Conservation (phyloP, 371 early-diverging fungal genomes). For the Syncephalastrum monosporum region DNA sequence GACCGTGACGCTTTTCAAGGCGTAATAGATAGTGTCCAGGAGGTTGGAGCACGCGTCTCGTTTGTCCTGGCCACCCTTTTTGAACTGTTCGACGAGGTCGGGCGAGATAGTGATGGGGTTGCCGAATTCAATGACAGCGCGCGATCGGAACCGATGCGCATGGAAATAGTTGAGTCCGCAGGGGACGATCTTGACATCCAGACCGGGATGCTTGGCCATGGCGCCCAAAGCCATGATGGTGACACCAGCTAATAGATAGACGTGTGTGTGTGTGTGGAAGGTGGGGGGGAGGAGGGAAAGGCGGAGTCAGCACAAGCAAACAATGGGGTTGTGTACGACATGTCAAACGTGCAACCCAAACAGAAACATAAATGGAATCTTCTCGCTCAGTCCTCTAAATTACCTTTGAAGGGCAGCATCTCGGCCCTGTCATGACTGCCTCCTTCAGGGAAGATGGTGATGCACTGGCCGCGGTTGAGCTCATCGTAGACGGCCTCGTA, state of each 20-base stretch:
- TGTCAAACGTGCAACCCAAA: too few relatives aligned
- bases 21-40: slow-evolving; percentile 68
- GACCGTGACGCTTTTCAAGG: slow-evolving; percentile 81
- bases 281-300: not conserved
- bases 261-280: too few relatives aligned
- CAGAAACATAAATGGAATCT: too few relatives aligned
- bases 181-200: slow-evolving; percentile 89
- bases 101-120: slow-evolving; percentile 72
- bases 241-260: slow-evolving; percentile 55
- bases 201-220: slow-evolving; percentile 73
- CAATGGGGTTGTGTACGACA: too few relatives aligned
- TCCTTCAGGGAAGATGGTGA: slow-evolving; percentile 96
- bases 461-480: slow-evolving; percentile 72
- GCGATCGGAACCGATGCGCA: slow-evolving; percentile 88
- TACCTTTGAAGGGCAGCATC: slow-evolving; percentile 89
- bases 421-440: slow-evolving; percentile 93
- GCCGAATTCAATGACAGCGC: slow-evolving; percentile 93
- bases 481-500: slow-evolving; percentile 76
- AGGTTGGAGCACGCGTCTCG: slow-evolving; percentile 73
- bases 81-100: slow-evolving; percentile 79
- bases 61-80: slow-evolving; percentile 74
- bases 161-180: slow-evolving; percentile 91
- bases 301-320: too few relatives aligned
- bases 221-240: slow-evolving; percentile 90
- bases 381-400: not conserved